Conservation (phyloP, 2,329 filamentous ascomycete genomes). For the Fusarium veterinarium region DNA sequence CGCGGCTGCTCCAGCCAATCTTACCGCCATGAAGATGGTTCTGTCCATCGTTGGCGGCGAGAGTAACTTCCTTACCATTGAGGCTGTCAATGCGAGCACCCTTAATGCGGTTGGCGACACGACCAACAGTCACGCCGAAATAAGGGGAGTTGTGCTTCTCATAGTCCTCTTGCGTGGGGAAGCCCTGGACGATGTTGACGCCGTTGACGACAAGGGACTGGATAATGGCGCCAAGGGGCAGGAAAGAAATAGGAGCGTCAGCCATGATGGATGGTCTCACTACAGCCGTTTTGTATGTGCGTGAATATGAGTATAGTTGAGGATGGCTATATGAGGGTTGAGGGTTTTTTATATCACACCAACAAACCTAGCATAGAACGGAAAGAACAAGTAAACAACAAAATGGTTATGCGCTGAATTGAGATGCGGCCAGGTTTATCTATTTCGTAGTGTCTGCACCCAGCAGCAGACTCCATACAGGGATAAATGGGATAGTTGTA, state of each 20-base stretch:
- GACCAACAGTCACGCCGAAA: constrained; percentile 95
- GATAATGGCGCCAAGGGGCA: constrained; percentile 82
- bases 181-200: constrained; percentile 89
- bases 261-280: constrained; percentile 50
- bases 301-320: not conserved
- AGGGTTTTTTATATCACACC: constrained; percentile 16
- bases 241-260: constrained; percentile 69
- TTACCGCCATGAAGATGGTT: constrained; percentile 81
- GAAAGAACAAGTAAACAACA: constrained; percentile 6
- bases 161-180: constrained; percentile 81
- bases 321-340: constrained; percentile 13
- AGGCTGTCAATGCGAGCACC: constrained; percentile 76
- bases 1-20: constrained; percentile 83
- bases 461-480: not conserved
- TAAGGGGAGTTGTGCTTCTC: constrained; percentile 78
- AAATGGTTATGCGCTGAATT: constrained; percentile 1
- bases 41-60: constrained; percentile 80
- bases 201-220: constrained; percentile 82
- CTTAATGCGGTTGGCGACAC: constrained; percentile 82
- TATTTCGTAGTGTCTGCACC: constrained; percentile 16
- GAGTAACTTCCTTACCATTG: constrained; percentile 76
- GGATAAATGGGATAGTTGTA: constrained; percentile 40
- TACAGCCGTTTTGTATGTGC: not conserved
- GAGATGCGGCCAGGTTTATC: constrained; percentile 34
- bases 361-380: not conserved